Evolutionary conservation across 345 rosid genomes (phyloP).

Genomic region (Capsella bursapastoris): DNA sequence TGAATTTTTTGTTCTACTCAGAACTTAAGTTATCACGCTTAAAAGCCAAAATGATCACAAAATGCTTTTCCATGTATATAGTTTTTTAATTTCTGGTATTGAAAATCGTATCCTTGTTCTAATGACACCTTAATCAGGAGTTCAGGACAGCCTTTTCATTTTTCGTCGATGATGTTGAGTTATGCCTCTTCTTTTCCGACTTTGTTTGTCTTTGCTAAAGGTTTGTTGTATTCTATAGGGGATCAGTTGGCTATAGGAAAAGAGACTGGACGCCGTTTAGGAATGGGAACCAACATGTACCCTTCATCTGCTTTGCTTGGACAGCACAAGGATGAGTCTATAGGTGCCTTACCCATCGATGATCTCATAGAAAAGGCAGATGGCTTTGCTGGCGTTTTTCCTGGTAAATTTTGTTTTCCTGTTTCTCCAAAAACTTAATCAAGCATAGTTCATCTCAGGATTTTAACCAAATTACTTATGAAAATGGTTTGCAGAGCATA

Average conservation of each 20-base stretch:
- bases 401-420: constrained; percentile 59
- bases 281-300: constrained; percentile 99
- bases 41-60: background rate
- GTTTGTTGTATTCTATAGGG: constrained; percentile 53
- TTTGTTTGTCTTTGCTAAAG: constrained; percentile 18
- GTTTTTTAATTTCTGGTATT: background rate
- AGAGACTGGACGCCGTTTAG: constrained; percentile 97
- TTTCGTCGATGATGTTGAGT: constrained; percentile 18
- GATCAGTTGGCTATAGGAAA: constrained; percentile 98
- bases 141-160: constrained; percentile 5
- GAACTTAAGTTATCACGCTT: constrained; percentile 7
- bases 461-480: background rate
- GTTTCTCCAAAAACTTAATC: background rate
- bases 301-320: constrained; percentile 96
- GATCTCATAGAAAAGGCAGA: constrained; percentile 98
- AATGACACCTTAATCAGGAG: background rate
- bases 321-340: constrained; percentile 93
- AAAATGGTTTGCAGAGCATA: constrained; percentile 70
- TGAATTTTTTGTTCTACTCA: constrained; percentile 38
- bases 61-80: background rate
- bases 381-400: constrained; percentile 99
- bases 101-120: background rate
- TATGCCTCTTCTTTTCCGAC: background rate
- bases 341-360: constrained; percentile 87
- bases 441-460: background rate